These are phyloP conservation scores for Ligustrum vulgare DNA, from an alignment of 257 asterid species.

Conservation along the genomic window DNA sequence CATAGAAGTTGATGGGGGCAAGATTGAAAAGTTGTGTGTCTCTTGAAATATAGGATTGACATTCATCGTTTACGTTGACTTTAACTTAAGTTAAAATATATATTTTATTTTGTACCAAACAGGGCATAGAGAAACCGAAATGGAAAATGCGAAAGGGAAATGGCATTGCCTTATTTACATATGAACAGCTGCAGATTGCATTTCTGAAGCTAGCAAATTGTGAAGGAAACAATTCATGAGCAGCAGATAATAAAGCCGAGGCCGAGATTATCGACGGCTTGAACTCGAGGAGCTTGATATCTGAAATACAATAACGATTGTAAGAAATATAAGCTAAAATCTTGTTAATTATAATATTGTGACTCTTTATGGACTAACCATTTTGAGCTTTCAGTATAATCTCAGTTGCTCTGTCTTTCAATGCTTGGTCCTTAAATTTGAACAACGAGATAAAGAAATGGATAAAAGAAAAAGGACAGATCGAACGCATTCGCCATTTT, in stretches of 20 bases:
- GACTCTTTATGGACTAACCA: conserved; percentile 37
- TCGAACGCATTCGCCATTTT: conserved; percentile 75
- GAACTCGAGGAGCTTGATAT: conserved; percentile 53
- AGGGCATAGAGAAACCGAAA: not conserved
- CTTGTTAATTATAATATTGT: not conserved
- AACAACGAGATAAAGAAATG: conserved; percentile 50
- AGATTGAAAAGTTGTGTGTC: too few species aligned
- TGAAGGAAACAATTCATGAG: conserved; percentile 51
- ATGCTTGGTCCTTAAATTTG: conserved; percentile 37
- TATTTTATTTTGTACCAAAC: too few species aligned
- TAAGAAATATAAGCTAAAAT: not conserved
- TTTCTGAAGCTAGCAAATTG: conserved; percentile 41
- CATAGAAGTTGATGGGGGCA: too few species aligned
- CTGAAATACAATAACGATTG: conserved; percentile 26
- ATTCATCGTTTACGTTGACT: too few species aligned
- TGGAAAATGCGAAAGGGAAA: not conserved
- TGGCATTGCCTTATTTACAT: conserved; percentile 48
- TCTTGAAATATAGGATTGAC: too few species aligned
- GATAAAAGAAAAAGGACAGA: conserved; percentile 53
- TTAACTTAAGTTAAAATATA: too few species aligned
- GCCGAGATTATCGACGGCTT: conserved; percentile 66
- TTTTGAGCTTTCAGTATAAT: conserved; percentile 52
- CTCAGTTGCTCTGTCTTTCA: conserved; percentile 52
- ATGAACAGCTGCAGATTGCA: conserved; percentile 42
- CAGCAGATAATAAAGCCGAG: conserved; percentile 55